Conservation (phyloP, 2,329 filamentous ascomycete genomes). For the Lasiodiplodia gonubiensis region DNA sequence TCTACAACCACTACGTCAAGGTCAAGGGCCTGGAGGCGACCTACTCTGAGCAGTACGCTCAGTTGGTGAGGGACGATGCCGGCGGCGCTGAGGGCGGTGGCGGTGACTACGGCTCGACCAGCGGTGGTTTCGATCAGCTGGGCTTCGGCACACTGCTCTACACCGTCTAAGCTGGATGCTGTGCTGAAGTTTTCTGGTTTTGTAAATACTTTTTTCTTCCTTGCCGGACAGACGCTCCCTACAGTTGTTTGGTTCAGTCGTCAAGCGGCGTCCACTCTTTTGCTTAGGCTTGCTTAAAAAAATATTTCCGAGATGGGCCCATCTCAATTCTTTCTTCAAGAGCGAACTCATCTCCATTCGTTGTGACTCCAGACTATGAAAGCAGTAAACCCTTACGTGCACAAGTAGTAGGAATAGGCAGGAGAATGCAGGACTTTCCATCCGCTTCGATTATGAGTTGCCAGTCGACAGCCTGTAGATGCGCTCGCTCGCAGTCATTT, state of each 20-base stretch:
- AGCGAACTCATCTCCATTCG: neutral
- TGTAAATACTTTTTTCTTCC: neutral
- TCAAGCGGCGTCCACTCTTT: neutral
- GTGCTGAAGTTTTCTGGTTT: neutral
- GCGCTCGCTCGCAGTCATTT: too few species aligned
- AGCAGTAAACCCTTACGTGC: too few species aligned
- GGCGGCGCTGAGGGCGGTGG: conserved; percentile 53
- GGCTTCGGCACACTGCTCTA: conserved; percentile 45
- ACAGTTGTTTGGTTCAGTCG: neutral
- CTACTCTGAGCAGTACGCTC: conserved; percentile 45
- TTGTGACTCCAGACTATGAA: too few species aligned
- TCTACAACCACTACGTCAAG: conserved; percentile 46
- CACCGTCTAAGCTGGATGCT: neutral
- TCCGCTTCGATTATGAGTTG: too few species aligned
- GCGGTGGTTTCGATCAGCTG: conserved; percentile 51
- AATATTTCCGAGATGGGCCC: neutral
- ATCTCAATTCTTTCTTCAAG: neutral
- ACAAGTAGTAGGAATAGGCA: too few species aligned
- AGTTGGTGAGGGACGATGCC: conserved; percentile 42
- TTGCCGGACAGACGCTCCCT: neutral
- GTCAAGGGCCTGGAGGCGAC: conserved; percentile 47
- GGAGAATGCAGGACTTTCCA: too few species aligned
- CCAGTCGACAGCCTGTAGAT: too few species aligned
- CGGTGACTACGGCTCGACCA: conserved; percentile 50
- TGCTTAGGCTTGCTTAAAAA: neutral